These are phyloP conservation scores for Coccomyxa sp. DNA, from an alignment of 139 green algal genomes.

Conservation along the genomic window DNA sequence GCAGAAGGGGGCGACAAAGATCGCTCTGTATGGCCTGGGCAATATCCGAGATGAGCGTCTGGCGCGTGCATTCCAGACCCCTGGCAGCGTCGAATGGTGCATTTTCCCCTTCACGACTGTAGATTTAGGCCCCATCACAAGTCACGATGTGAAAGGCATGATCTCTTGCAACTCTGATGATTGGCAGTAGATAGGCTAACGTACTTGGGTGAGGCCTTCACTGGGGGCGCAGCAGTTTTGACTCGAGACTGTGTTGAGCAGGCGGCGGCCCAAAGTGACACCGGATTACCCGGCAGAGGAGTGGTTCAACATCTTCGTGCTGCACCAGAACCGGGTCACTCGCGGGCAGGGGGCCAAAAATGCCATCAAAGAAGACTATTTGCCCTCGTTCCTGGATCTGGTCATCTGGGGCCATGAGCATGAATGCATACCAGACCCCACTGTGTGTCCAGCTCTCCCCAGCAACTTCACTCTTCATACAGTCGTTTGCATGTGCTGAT, in stretches of 20 bases:
- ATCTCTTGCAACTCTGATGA: too few relatives aligned
- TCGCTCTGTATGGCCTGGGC: slow-evolving; percentile 95
- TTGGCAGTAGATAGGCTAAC: too few relatives aligned
- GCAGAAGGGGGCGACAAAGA: slow-evolving; percentile 70
- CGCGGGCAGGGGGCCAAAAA: slow-evolving; percentile 71
- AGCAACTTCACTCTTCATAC: background rate
- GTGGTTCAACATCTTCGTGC: slow-evolving; percentile 94
- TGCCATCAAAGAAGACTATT: slow-evolving; percentile 69
- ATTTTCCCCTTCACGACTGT: background rate
- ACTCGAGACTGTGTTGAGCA: background rate
- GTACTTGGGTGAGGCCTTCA: too few relatives aligned
- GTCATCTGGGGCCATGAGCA: slow-evolving; percentile 98
- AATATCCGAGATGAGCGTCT: slow-evolving; percentile 94
- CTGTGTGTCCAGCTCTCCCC: slow-evolving; percentile 30
- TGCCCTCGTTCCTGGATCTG: slow-evolving; percentile 90
- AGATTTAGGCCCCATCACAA: too few relatives aligned
- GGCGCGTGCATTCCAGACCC: slow-evolving; percentile 77
- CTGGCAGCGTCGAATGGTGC: slow-evolving; percentile 69
- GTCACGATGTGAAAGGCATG: too few relatives aligned
- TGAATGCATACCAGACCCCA: slow-evolving; percentile 79
- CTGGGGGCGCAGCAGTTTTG: too few relatives aligned
- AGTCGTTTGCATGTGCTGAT: background rate
- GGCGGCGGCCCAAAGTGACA: slow-evolving; percentile 24
- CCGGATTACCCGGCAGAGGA: slow-evolving; percentile 16
- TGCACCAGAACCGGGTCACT: slow-evolving; percentile 92